Conservation (phyloP, 2,329 filamentous ascomycete species). For the Chaetomiaceae sp. region DNA sequence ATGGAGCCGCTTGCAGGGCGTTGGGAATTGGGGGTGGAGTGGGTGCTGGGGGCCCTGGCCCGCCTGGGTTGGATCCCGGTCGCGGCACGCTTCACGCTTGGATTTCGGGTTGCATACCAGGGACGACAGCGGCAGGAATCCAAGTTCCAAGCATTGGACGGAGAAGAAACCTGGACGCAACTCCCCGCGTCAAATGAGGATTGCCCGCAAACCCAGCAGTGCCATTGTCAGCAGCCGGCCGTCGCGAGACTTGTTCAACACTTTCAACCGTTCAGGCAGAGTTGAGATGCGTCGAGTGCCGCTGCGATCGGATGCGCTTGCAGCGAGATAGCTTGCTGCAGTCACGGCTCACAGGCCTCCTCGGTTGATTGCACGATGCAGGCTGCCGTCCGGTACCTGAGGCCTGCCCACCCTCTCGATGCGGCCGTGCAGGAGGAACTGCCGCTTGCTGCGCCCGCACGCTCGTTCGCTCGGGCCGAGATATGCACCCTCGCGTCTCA, state of each 20-base stretch:
- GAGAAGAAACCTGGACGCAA: not conserved
- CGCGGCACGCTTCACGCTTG: conserved; percentile 5
- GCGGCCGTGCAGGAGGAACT: conserved; percentile 4
- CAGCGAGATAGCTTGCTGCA: conserved; percentile 9
- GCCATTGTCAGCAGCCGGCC: not conserved
- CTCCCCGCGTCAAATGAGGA: conserved; percentile 7
- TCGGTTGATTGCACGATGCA: conserved; percentile 4
- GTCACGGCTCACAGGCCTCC: conserved; percentile 3
- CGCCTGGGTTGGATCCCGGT: conserved; percentile 15
- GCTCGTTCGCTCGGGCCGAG: not conserved
- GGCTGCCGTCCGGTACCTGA: conserved; percentile 3
- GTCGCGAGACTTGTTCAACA: not conserved
- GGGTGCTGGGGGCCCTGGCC: conserved; percentile 2
- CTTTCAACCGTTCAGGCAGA: conserved; percentile 1
- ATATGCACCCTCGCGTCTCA: too few species aligned
- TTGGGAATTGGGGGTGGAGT: conserved; percentile 10
- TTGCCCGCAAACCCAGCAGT: conserved; percentile 1
- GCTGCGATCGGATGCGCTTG: conserved; percentile 3
- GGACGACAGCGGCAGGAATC: not conserved
- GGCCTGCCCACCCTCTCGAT: conserved; percentile 1
- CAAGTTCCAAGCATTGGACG: conserved; percentile 10
- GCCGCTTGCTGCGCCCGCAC: not conserved
- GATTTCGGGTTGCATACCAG: conserved; percentile 15
- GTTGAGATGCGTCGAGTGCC: not conserved
- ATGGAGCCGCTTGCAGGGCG: conserved; percentile 17